Base-by-base conservation (phyloP, 176 grass and related monocot species). In the Zea luxurians region DNA sequence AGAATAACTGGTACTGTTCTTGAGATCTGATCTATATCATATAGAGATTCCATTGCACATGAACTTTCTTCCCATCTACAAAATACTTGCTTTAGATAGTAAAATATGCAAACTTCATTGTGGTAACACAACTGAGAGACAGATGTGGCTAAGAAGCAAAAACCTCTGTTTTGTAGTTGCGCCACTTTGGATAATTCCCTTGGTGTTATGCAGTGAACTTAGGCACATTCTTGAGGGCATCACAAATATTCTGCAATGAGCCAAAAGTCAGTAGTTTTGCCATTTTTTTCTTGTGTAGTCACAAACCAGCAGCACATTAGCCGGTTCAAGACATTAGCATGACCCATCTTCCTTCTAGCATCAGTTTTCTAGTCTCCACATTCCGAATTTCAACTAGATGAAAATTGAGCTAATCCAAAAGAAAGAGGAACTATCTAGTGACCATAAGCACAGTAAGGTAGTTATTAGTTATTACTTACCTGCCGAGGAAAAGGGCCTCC, bases 171-270 rank as follows among this genome's bases (percentile, higher is more conserved):
- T 81, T 66, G 65, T 69, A 75, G 68, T 80, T 66, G 66, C n/a
- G 38, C 78, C 86, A 50, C 77, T 84, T 72, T 84, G 83, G 27
- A 90, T 67, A 47, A 86, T 73, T 36, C 91, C 85, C 45, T 90
- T 93, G 52, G 79, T 84, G 47, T 93, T 93, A 83, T 93, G 91
- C 70, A 79, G 69, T 66, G 80, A 74, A 61, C 82, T 93, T 58
- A 93, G 74, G 67, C 91, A 90, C 83, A 93, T 93, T 86, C 91
- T 88, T 59, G 91, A 93, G 43, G 88, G 91, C 85, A 93, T 88
- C 66, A 93, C 91, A 84, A 93, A 93, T 69, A 67, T 81, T 78
- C 91, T 93, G 76, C 38, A 81, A 65, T 36, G 2, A 47, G 63
- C 54, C 2, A 76, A 54, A 62, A 78, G 44, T 8, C n/a, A 57